These are phyloP conservation scores for Pichia sp. DNA, from an alignment of 1,139 yeast species.

Conservation along the genomic window DNA sequence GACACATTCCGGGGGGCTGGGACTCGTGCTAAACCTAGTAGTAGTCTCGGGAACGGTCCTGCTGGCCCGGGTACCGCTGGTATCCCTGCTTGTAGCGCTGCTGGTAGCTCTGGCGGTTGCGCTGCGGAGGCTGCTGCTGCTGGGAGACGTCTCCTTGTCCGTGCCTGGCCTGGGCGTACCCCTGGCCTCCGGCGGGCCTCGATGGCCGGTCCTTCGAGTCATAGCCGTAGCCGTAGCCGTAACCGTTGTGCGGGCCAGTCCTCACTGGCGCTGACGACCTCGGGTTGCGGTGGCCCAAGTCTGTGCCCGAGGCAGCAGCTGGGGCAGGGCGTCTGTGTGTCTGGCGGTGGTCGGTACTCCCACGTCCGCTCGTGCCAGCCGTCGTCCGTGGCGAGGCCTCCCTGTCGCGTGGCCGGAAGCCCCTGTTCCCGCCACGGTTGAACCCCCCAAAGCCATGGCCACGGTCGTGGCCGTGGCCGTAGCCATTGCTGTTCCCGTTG, in stretches of 20 bases:
- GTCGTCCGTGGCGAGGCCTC: background rate
- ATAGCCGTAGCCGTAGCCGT: conserved; percentile 3
- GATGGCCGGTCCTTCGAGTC: background rate
- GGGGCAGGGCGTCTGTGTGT: no score
- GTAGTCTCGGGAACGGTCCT: background rate
- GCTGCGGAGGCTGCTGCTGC: background rate
- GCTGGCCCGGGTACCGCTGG: background rate
- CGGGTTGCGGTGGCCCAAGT: background rate
- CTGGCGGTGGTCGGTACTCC: background rate
- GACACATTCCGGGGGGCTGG: no score
- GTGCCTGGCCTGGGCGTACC: background rate
- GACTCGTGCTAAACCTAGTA: background rate
- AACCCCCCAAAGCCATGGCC: background rate
- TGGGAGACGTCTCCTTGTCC: background rate
- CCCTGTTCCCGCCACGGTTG: conserved; percentile 1
- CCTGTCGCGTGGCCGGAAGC: background rate
- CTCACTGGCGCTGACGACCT: background rate
- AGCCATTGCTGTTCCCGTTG: background rate
- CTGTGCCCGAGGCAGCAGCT: background rate
- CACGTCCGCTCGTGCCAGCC: background rate
- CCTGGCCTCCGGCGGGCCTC: background rate
- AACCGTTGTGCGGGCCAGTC: background rate
- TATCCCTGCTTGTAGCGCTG: background rate
- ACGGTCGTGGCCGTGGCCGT: conserved; percentile 1
- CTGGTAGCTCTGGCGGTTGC: background rate